Conservation (phyloP, 495 filamentous ascomycete species). For the Penicillium maclennaniae region DNA sequence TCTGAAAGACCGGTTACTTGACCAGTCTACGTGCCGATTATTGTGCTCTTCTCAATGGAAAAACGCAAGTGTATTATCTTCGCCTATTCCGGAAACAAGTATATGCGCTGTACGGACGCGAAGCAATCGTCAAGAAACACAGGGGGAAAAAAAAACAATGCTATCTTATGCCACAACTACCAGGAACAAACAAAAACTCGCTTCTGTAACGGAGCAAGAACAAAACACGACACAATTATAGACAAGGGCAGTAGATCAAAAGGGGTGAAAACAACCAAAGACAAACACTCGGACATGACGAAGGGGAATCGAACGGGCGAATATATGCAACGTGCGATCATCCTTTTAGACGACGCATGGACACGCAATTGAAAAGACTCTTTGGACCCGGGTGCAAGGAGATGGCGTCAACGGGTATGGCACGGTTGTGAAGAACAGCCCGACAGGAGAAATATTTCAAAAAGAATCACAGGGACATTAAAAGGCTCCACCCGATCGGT, state of each 20-base stretch:
- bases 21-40: neutral
- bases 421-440: conserved; percentile 7
- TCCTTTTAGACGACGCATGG: conserved; percentile 4
- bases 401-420: conserved; percentile 5
- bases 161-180: conserved; percentile 34
- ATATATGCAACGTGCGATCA: conserved; percentile 29
- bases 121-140: conserved; percentile 4
- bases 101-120: conserved; percentile 16
- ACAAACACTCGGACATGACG: conserved; percentile 4
- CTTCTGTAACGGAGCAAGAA: conserved; percentile 31
- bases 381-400: conserved; percentile 5
- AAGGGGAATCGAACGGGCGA: conserved; percentile 13
- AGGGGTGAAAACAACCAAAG: conserved; percentile 18
- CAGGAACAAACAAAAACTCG: conserved; percentile 22
- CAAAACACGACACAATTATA: conserved; percentile 27
- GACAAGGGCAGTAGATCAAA: conserved; percentile 29
- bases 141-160: conserved; percentile 24
- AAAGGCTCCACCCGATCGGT: conserved; percentile 2
- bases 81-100: conserved; percentile 10
- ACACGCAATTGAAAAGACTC: conserved; percentile 12
- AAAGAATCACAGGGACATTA: conserved; percentile 10
- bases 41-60: neutral
- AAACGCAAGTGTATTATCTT: conserved; percentile 16
- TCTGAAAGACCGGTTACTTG: too few species aligned
- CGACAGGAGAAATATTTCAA: conserved; percentile 7